Evolutionary conservation across 345 rosid species (phyloP).

Genomic region (thale cress (Arabidopsis thaliana)): TAIR10.1 NC_003071.7:5978001-5978500

Average conservation of each 20-base stretch:
- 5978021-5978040: constrained; percentile 8
- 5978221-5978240: neutral
- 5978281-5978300: constrained; percentile 75
- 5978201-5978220: constrained; percentile 7
- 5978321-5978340: constrained; percentile 38
- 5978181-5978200: constrained; percentile 70
- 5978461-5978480: neutral
- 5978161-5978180: constrained; percentile 93
- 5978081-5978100: neutral
- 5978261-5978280: constrained; percentile 60
- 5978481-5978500: neutral
- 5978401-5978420: constrained; percentile 75
- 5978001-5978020: constrained; percentile 81
- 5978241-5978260: neutral
- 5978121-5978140: constrained; percentile 92
- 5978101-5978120: constrained; percentile 85
- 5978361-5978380: neutral
- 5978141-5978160: constrained; percentile 92
- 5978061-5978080: neutral
- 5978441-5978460: constrained; percentile 78
- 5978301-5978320: constrained; percentile 92
- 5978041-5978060: constrained; percentile 12
- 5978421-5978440: constrained; percentile 96
- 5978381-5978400: neutral
- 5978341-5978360: neutral